Evolutionary conservation across 2,329 filamentous ascomycete genomes (phyloP).

Genomic region (Aspergillus sp.): DNA sequence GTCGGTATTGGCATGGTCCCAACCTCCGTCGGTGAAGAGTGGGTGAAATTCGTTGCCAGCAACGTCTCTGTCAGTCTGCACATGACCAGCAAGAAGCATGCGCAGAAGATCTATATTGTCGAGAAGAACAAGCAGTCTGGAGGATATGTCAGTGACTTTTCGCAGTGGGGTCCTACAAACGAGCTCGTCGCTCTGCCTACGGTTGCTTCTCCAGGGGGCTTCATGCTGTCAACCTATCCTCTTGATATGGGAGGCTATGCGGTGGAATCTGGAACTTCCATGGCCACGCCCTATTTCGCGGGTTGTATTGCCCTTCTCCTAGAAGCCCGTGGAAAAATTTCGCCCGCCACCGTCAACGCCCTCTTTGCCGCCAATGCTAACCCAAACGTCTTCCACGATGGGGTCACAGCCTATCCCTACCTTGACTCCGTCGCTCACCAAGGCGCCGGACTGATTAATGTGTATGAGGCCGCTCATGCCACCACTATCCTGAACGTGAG

Average conservation of each 20-base stretch:
- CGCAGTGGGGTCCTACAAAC: not conserved
- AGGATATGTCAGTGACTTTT: not conserved
- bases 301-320: conserved; percentile 39
- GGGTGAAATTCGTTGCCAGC: too few relatives aligned
- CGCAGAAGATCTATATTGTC: too few relatives aligned
- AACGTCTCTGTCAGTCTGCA: too few relatives aligned
- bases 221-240: conserved; percentile 58
- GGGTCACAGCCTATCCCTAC: conserved; percentile 23
- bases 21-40: too few relatives aligned
- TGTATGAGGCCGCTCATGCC: conserved; percentile 56
- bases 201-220: conserved; percentile 14
- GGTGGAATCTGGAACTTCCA: conserved; percentile 56
- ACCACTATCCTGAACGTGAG: conserved; percentile 54
- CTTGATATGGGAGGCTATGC: conserved; percentile 45
- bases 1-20: too few relatives aligned
- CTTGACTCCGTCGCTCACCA: conserved; percentile 56
- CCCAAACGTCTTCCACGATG: conserved; percentile 28
- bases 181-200: not conserved
- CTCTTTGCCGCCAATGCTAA: conserved; percentile 21
- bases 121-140: not conserved
- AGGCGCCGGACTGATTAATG: conserved; percentile 60
- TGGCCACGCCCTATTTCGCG: conserved; percentile 58
- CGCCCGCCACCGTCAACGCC: conserved; percentile 23
- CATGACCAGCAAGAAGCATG: too few relatives aligned
- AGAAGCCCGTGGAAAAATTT: conserved; percentile 25